Conservation (phyloP, 768 basidiomycete genomes). For the Pleurotus salmoneostramineus region DNA sequence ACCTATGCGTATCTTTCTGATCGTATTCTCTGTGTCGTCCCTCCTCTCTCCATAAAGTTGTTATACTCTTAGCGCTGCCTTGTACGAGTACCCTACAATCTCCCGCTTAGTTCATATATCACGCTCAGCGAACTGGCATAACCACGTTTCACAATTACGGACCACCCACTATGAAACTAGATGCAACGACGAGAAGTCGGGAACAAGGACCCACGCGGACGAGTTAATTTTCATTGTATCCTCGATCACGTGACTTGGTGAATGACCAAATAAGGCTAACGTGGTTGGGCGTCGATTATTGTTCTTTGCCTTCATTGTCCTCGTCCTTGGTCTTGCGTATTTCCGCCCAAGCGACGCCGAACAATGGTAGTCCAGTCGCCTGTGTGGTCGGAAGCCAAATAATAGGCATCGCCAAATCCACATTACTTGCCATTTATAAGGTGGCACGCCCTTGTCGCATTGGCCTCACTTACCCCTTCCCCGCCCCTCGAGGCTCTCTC, state of each 20-base stretch:
- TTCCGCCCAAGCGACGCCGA: not conserved
- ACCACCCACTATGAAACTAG: too few relatives aligned
- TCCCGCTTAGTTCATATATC: not conserved
- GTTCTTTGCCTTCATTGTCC: slow-evolving; percentile 6
- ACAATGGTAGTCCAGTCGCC: slow-evolving; percentile 5
- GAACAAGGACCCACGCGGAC: too few relatives aligned
- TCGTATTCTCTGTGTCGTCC: not conserved
- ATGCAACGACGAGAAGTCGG: too few relatives aligned
- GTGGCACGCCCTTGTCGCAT: not conserved
- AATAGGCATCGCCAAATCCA: not conserved
- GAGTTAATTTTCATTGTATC: not conserved
- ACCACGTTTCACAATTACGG: too few relatives aligned
- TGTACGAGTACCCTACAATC: not conserved
- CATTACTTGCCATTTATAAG: not conserved
- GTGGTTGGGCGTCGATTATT: slow-evolving; percentile 1
- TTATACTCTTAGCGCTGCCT: not conserved
- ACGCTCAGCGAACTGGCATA: too few relatives aligned
- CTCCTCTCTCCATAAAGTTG: not conserved
- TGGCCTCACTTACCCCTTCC: not conserved
- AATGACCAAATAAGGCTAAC: not conserved
- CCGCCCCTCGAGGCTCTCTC: not conserved
- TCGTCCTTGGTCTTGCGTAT: not conserved
- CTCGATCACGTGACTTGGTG: not conserved
- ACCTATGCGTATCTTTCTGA: not conserved
- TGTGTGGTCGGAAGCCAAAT: not conserved